Percentiles rank a stretch among this genome's conserved stretches.
Conservation (phyloP, 1,139 yeast species). For the Saccharomycopsis hybrid region DNA sequence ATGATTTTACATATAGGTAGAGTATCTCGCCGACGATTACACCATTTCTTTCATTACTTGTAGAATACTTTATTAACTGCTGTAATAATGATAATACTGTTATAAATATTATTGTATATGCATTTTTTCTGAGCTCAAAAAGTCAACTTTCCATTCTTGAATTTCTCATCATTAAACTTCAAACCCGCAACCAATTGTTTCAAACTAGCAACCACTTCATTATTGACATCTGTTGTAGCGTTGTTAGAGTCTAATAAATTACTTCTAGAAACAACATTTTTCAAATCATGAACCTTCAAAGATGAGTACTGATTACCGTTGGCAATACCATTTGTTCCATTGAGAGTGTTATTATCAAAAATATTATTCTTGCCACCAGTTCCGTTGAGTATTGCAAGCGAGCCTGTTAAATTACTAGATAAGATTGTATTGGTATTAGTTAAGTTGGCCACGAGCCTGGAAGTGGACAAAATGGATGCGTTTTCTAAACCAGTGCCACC, state of each 20-base stretch:
- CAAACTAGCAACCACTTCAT: background rate
- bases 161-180: constrained; percentile 4
- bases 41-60: too few relatives aligned
- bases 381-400: background rate
- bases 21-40: too few relatives aligned
- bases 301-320: too few relatives aligned
- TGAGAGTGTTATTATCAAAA: constrained; percentile 1
- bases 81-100: too few relatives aligned
- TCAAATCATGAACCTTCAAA: constrained; percentile 12
- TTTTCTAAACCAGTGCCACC: constrained; percentile 2
- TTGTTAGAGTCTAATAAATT: background rate
- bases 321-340: background rate
- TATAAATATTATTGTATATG: too few relatives aligned
- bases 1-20: too few relatives aligned
- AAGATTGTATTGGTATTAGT: constrained; percentile 7
- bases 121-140: too few relatives aligned
- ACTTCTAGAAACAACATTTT: constrained; percentile 7
- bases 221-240: background rate
- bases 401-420: constrained; percentile 3
- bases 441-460: constrained; percentile 10
- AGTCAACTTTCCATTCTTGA: constrained; percentile 5
- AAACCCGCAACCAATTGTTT: constrained; percentile 6
- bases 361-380: background rate
- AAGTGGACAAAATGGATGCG: constrained; percentile 1
- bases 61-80: too few relatives aligned